Base-by-base conservation (phyloP, 2,329 filamentous ascomycete species). In the Phialocephala subalpina region DNA sequence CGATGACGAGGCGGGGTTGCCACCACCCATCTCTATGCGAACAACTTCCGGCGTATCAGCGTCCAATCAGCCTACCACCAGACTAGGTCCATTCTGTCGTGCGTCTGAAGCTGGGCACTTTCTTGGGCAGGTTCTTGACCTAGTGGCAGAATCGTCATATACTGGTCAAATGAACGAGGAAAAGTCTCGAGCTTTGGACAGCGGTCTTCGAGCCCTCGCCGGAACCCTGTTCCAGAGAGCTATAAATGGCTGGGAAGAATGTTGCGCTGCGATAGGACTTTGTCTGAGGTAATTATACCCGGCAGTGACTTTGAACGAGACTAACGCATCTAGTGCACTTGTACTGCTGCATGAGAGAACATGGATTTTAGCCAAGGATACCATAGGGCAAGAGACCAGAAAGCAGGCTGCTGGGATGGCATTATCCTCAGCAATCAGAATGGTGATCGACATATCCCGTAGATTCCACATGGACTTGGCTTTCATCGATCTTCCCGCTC, bases 181-280 rank as follows among this genome's bases (percentile, higher is more conserved):
- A 16, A 64, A 56, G 57, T 64, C 53, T 20, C 49, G 60, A 11
- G 47, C 42, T n/a, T 27, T 70, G 1, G 70, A 72, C 47, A 42
- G 40, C 56, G 49, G 57, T 2, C 58, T 72, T 12, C 68, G 63
- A 40, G 52, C 29, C 14, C 56, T 70, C 9, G 68, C 67, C 3
- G 65, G 68, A 62, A 55, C 47, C 12, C 64, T 72, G 12, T 47
- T 69, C 14, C 52, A 70, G 20, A 62, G 66, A 57, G 70, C 68
- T 38, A 62, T 70, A 9, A 68, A 70, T 58, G 68, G 70, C 2
- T 72, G 70, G 70, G 70, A 72, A 57, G 68, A 70, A 64, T 72
- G 70, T 40, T 72, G 70, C 55, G 68, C 63, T 20, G 64, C 67
- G 14, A 72, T 72, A 20, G 70, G 68, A 33, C 63, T 72, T 16